These are phyloP conservation scores for Uronychia setigera DNA, from an alignment of 73 alveolate genomes.

Conservation along the genomic window DNA sequence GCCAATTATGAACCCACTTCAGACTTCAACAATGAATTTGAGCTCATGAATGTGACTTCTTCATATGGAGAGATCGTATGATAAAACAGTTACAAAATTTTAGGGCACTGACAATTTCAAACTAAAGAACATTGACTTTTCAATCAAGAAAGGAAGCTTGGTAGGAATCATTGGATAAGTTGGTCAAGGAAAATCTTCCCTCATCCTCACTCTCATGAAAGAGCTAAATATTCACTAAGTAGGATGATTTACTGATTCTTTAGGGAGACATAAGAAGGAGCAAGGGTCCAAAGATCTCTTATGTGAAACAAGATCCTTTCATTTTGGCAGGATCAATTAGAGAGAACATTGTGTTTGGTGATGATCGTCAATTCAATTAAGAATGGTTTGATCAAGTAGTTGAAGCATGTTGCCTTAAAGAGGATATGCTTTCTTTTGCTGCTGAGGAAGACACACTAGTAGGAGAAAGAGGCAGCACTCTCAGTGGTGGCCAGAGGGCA, in stretches of 20 bases:
- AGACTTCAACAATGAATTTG: background rate
- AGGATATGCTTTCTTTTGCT: conserved; percentile 70
- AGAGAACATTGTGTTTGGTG: conserved; percentile 71
- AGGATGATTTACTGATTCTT: too few relatives aligned
- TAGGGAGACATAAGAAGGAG: background rate
- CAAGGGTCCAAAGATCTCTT: conserved; percentile 24
- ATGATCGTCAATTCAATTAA: conserved; percentile 65
- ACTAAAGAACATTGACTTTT: conserved; percentile 7
- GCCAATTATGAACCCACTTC: background rate
- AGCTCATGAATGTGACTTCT: background rate
- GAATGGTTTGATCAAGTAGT: conserved; percentile 71
- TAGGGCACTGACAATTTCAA: background rate
- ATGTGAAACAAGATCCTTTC: conserved; percentile 81
- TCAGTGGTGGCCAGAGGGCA: conserved; percentile 94
- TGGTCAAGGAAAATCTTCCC: conserved; percentile 57
- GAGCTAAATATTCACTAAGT: background rate
- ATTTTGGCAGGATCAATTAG: conserved; percentile 78
- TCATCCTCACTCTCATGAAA: conserved; percentile 12
- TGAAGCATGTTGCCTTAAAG: conserved; percentile 71
- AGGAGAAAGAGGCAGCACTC: conserved; percentile 89
- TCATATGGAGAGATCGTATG: background rate
- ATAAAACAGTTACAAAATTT: too few relatives aligned
- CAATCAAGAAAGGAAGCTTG: conserved; percentile 67
- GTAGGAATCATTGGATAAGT: conserved; percentile 86
- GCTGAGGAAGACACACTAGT: conserved; percentile 85